Conservation (phyloP, 1,284 basidiomycete species). For the Tilletia indica region DNA sequence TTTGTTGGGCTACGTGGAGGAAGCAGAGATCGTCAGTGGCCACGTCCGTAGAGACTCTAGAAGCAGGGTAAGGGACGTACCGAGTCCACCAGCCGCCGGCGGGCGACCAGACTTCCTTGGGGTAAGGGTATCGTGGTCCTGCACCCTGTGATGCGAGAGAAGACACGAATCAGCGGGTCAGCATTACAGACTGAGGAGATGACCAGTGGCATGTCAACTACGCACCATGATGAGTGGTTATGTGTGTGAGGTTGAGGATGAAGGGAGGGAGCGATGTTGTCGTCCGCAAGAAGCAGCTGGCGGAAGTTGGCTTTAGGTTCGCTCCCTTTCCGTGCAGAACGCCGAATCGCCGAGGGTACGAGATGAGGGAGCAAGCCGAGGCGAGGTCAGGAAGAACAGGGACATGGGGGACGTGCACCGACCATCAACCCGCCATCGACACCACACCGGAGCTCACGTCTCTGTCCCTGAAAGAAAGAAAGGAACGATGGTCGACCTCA, state of each 20-base stretch:
- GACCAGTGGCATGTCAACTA: not conserved
- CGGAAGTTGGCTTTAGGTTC: not conserved
- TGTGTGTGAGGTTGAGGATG: not conserved
- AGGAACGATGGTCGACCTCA: not conserved
- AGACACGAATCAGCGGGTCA: not conserved
- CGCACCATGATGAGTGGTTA: constrained; percentile 13
- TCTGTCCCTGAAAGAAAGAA: not conserved
- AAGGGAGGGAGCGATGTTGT: not conserved
- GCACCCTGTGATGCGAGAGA: constrained; percentile 41
- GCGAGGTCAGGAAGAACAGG: too few relatives aligned
- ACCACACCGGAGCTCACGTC: not conserved
- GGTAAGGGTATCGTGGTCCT: constrained; percentile 62
- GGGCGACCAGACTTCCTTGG: constrained; percentile 64
- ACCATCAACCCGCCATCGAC: not conserved
- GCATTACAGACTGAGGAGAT: not conserved
- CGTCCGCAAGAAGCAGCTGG: not conserved
- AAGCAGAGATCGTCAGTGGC: not conserved
- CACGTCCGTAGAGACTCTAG: not conserved
- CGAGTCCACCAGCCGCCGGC: constrained; percentile 64
- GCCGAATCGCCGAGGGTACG: too few relatives aligned
- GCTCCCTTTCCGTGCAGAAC: too few relatives aligned
- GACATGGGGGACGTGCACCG: not conserved
- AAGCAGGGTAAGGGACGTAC: constrained; percentile 25
- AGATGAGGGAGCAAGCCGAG: not conserved
- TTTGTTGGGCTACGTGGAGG: constrained; percentile 57